Base-by-base conservation (phyloP, 1,139 yeast species). In the Sugiyamaella novakii region DNA sequence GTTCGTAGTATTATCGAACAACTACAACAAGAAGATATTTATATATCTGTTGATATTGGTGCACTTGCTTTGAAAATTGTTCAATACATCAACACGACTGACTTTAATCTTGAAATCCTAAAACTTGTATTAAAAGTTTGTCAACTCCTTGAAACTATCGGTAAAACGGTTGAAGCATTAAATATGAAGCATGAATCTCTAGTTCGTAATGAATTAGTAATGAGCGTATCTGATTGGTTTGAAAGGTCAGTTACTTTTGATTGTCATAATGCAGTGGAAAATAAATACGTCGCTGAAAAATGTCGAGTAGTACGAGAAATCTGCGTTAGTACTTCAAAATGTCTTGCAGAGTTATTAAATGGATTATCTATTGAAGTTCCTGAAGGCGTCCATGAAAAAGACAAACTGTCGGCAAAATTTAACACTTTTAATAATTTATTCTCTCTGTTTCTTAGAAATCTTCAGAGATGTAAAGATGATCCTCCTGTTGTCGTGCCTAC, bases 351-450 rank as follows among this genome's bases (percentile, higher is more conserved):
- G 21, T 39, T 60, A 15, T 51, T 61, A 15, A 56, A 59, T 27
- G 63, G 61, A 60, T 67, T 46, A 56, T 63, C 46, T 57, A 63
- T 56, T 64, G 72, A 49, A 55, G 68, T 56, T 64, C 68, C 56
- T 46, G 69, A 52, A 57, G 60, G 31, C 59, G 69, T 51, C 4
- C 59, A 47, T 53, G 84, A 80, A 51, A 72, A 71, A 34, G 88
- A 84, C 54, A 61, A 79, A 31, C 69, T 73, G 22, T 76, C 79
- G 54, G 78, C 84, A 19, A 84, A 81, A 57, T 79, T 81, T 36
- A 77, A 83, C 47, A 75, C 80, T 1, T 87, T 87, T 66, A 83
- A 85, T 3, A 81, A 81, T 54, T 84, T 83, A 59, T 87, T 87
- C 65, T 81, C 84, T 37, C 69, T 87, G 22, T 79, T 87, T 50